phyloP scores from a whole-genome alignment of 106 monocot genomes.

The Gastrodia elata region DNA sequence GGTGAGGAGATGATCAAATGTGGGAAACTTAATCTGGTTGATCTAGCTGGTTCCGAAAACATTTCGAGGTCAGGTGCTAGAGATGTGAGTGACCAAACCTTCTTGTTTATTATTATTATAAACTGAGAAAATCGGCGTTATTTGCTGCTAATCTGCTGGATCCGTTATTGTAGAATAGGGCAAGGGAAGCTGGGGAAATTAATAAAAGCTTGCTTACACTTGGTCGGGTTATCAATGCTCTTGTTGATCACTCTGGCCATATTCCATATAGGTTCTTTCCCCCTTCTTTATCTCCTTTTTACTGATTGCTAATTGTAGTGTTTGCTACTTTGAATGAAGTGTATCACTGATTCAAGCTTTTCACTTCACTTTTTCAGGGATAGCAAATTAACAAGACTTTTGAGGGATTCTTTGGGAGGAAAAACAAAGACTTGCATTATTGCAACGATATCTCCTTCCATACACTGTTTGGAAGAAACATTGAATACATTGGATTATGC shows the following conservation, averaged over 20 bases:
- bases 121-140: background rate
- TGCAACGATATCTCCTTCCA: constrained; percentile 58
- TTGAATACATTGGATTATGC: constrained; percentile 37
- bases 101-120: too few species aligned
- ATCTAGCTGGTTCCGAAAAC: constrained; percentile 68
- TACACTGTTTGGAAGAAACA: constrained; percentile 62
- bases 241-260: constrained; percentile 61
- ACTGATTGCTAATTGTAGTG: background rate
- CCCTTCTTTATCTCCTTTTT: background rate
- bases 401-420: constrained; percentile 64
- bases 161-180: constrained; percentile 34
- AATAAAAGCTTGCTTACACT: constrained; percentile 61
- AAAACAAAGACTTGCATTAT: constrained; percentile 71
- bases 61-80: constrained; percentile 59
- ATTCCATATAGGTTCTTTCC: constrained; percentile 58
- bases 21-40: constrained; percentile 67
- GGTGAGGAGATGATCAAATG: constrained; percentile 65
- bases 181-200: constrained; percentile 44
- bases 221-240: constrained; percentile 60
- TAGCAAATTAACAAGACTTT: constrained; percentile 26
- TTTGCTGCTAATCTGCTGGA: background rate
- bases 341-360: background rate
- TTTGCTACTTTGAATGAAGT: background rate
- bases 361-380: constrained; percentile 11
- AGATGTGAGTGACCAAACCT: constrained; percentile 40